Conservation (phyloP, 192 early-diverging fungal genomes). For the Gryganskiella cystojenkinii region DNA sequence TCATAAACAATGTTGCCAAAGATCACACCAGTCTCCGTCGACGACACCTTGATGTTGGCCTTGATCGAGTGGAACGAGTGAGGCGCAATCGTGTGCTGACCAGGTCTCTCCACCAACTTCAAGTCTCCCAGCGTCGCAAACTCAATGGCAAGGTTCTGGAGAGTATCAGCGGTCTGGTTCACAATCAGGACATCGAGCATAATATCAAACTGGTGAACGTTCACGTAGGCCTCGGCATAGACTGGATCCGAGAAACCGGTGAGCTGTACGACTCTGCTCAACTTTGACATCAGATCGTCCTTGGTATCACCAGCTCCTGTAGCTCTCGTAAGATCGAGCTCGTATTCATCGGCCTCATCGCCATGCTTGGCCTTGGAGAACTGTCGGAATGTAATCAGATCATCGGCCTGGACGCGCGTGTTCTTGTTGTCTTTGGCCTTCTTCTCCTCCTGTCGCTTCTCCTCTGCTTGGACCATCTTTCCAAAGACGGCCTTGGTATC, state of each 20-base stretch:
- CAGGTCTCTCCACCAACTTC: slow-evolving; percentile 95
- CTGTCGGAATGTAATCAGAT: slow-evolving; percentile 88
- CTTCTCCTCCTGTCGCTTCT: slow-evolving; percentile 70
- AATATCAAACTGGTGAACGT: slow-evolving; percentile 98
- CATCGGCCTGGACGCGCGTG: slow-evolving; percentile 84
- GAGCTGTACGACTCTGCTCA: slow-evolving; percentile 94
- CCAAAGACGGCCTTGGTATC: slow-evolving; percentile 71
- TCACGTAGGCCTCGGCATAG: slow-evolving; percentile 99
- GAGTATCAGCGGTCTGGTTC: slow-evolving; percentile 94
- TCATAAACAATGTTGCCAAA: slow-evolving; percentile 99
- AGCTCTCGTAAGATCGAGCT: slow-evolving; percentile 90
- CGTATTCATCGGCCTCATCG: slow-evolving; percentile 82
- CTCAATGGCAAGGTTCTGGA: slow-evolving; percentile 98
- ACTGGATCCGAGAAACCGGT: slow-evolving; percentile 98
- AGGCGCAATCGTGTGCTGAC: slow-evolving; percentile 87
- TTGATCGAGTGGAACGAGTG: slow-evolving; percentile 95
- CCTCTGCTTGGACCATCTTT: slow-evolving; percentile 75
- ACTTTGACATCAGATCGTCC: slow-evolving; percentile 89
- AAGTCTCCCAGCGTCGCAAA: slow-evolving; percentile 98
- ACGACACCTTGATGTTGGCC: slow-evolving; percentile 98
- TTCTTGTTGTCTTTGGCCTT: slow-evolving; percentile 74
- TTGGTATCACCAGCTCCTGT: slow-evolving; percentile 76
- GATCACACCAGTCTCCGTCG: slow-evolving; percentile 97
- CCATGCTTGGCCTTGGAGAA: slow-evolving; percentile 77
- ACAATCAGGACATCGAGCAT: slow-evolving; percentile 95